Evolutionary conservation across 306 rosid genomes (phyloP), one percentile per base, ranked within the genome.

Genomic region (Cucurbita ficifolia): DNA sequence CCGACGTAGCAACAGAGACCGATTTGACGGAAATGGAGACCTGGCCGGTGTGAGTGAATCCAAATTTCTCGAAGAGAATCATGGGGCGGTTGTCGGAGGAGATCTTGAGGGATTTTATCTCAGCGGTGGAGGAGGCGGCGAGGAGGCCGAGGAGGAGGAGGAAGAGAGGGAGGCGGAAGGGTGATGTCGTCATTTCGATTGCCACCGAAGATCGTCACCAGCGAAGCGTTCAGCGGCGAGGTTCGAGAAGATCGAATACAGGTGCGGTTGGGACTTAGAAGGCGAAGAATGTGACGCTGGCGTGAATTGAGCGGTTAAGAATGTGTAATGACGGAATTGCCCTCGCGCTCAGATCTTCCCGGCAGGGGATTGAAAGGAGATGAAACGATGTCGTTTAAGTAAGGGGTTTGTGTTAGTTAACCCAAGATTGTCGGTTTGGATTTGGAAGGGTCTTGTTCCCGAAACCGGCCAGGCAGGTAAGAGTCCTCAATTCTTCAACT

Each of bases 11-110:
- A 2, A 90, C 92, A 8, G 80, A 58, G 51, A 92, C 97, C 0
- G 79, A 40, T 5, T 80, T 73, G 42, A 90, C 96, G 35, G 87
- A 43, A 73, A 92, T 83, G 56, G 69, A 8, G 21, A 89, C 87
- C 61, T 79, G 85, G n/a, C 98, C 98, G 22, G 78, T 77, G 83
- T 83, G 90, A 1, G 98, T 88, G 92, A 92, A 92, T 0, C 98
- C 98, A 79, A 92, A 92, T 81, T 88, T 89, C 84, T 90, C 96
- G 75, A 90, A 84, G 1, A 87, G 87, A 76, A 92, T 90, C 98
- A 90, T 88, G 29, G 89, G 79, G 1, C 98, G 89, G 52, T 72
- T 60, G 78, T 90, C 98, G 79, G 89, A 75, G 62, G 81, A 52
- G 48, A 92, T 88, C 53, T 84, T 78, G 0, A 92, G 88, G 83